Conservation (phyloP, 495 filamentous ascomycete species). For the Aspergillus nidulans region DNA sequence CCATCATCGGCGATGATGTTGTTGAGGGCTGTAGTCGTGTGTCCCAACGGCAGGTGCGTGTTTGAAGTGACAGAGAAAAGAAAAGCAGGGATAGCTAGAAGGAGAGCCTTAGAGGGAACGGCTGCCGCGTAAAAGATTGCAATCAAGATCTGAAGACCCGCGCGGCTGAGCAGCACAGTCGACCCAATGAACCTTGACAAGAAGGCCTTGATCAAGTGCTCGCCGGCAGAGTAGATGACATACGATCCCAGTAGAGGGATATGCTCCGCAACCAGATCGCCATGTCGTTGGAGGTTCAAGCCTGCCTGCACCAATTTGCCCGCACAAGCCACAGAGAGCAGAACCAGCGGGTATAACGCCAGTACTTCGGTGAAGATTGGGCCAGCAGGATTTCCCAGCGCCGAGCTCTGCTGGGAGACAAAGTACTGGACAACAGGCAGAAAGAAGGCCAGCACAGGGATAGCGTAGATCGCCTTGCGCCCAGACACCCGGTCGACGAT, state of each 20-base stretch:
- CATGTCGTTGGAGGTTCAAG: constrained; percentile 49
- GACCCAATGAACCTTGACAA: constrained; percentile 56
- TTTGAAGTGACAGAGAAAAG: constrained; percentile 67
- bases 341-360: constrained; percentile 69
- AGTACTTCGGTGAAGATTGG: constrained; percentile 69
- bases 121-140: constrained; percentile 58
- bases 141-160: constrained; percentile 66
- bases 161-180: constrained; percentile 59
- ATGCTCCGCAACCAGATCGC: constrained; percentile 52
- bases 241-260: constrained; percentile 59
- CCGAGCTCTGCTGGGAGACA: constrained; percentile 58
- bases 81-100: constrained; percentile 62
- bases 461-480: constrained; percentile 40
- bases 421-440: constrained; percentile 67
- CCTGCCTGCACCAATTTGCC: constrained; percentile 57
- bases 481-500: constrained; percentile 40
- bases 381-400: constrained; percentile 62
- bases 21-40: constrained; percentile 56
- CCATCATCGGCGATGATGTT: constrained; percentile 48
- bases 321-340: constrained; percentile 60
- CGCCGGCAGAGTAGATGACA: constrained; percentile 55
- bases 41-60: constrained; percentile 56
- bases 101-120: constrained; percentile 62
- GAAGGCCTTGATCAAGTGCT: constrained; percentile 46
- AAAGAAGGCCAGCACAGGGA: constrained; percentile 68